These are phyloP conservation scores for Globisporangium yorkense DNA, from an alignment of 352 stramenopile genomes.

Conservation along the genomic window DNA sequence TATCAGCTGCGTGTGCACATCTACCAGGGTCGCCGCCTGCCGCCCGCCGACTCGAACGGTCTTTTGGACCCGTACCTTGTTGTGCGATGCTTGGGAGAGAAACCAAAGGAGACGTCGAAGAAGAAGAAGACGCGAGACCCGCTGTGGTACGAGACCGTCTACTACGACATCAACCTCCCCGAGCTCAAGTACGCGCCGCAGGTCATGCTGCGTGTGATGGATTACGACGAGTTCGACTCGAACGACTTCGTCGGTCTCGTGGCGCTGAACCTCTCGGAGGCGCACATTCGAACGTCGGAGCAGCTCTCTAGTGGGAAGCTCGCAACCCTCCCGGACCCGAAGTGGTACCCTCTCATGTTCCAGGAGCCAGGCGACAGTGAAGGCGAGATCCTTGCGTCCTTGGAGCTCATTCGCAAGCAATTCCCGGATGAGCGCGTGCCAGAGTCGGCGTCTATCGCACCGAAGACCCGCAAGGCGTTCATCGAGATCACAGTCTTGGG, in stretches of 20 bases:
- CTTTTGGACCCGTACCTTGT: conserved; percentile 81
- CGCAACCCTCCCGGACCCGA: conserved; percentile 44
- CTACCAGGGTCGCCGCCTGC: conserved; percentile 45
- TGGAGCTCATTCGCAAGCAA: conserved; percentile 71
- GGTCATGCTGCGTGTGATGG: conserved; percentile 77
- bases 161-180: conserved; percentile 83
- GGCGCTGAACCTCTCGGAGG: conserved; percentile 62
- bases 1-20: conserved; percentile 77
- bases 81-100: conserved; percentile 74
- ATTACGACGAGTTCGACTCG: conserved; percentile 69
- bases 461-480: conserved; percentile 63
- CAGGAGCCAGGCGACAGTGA: conserved; percentile 75
- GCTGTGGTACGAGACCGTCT: conserved; percentile 84
- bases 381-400: conserved; percentile 68
- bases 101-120: conserved; percentile 61
- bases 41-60: conserved; percentile 79
- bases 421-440: conserved; percentile 62
- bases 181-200: conserved; percentile 72
- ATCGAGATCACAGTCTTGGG: conserved; percentile 84
- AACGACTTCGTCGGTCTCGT: conserved; percentile 66
- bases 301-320: conserved; percentile 41
- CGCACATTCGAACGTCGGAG: conserved; percentile 59
- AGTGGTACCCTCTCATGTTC: conserved; percentile 75
- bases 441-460: conserved; percentile 43
- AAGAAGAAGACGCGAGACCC: conserved; percentile 81